Base-by-base conservation (phyloP, 2,329 filamentous ascomycete genomes). In the Colletotrichum sp. region DNA sequence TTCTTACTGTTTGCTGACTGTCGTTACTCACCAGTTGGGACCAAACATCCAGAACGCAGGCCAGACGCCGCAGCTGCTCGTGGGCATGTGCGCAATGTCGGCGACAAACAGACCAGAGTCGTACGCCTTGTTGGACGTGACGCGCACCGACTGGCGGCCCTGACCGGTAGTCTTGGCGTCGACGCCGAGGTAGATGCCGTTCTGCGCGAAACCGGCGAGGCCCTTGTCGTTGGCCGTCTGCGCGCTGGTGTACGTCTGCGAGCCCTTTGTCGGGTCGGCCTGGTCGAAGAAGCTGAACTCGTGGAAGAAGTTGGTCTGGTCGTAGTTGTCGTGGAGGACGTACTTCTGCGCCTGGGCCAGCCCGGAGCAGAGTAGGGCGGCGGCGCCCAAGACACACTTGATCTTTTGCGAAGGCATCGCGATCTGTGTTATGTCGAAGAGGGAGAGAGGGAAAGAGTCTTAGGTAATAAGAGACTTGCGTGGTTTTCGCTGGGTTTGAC, bases 31-130 rank as follows among this genome's bases (percentile, higher is more conserved):
- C 95, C 95, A 96, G 81, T 90, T 84, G n/a, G 89, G 86, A 18
- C 94, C 94, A 39, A 95, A 89, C 68, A 87, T 88, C 90, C 90
- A 94, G 83, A 93, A 94, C 16, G 94, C 94, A 2, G 94, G 94
- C 95, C 95, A 96, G 16, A 92, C 90, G 39, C 94, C 94, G 81
- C 94, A 96, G 76, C 88, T 86, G 57, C 91, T 91, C 24, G 89
- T 89, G n/a, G 95, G 95, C 92, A 96, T 95, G 83, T 96, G 94
- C 12, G 87, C 88, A 74, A 96, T 90, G 81, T 96, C 95, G 71
- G 93, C 88, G 60, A 96, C 88, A 82, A 96, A 91, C 70, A 96
- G 90, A 15, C 93, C 94, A 77, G 91, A 89, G 55, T 89, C 92
- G 85, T 94, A 96, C 22, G 89, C 84, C 78, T 92, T 90, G 77